Evolutionary conservation across 2,329 filamentous ascomycete genomes (phyloP), one percentile per base, ranked within the genome.

Genomic region (Furcasterigmium furcatum): DNA sequence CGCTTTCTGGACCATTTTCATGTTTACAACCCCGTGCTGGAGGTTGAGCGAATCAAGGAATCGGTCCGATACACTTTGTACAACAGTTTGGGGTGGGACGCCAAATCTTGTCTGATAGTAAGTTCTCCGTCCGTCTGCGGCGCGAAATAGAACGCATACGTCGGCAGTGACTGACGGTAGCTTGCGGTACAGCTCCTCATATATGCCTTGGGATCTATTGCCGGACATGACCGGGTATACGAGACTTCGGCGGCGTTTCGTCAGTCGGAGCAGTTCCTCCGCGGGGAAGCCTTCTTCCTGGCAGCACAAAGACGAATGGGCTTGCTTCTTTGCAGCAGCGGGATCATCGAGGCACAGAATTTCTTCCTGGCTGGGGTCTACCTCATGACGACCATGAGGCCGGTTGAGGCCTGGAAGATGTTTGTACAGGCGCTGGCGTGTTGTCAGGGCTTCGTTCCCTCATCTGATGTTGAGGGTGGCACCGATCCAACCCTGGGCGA

Each of bases 291-390:
- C 20, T 45, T 40, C 27, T 45, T 45, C n/a, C 4, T 40, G 8
- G 43, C 43, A 10, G 48, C 51, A 8, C 42, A 49, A 16, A 46
- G 34, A 24, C 50, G 50, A 1, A 48, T 52, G 46, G 50, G 50
- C 14, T 30, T 41, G 22, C 16, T 48, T 9, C 35, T 50, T 5
- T 50, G 42, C 19, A 39, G 22, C 22, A 52, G 42, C 18, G 46
- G 46, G 9, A 38, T 51, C 13, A 27, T 30, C 19, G 43, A 45
- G 20, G 36, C 50, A 4, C 50, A 52, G n/a, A 35, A 29, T 18
- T 52, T 49, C 44, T 52, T 52, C 40, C 32, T 51, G 5, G 48
- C 50, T 18, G 51, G 51, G 2, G 51, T 52, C 3, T 53, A 53
- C 22, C 42, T 53, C 2, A 53, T 53, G 49, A 42, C 44, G 14